A percentile compares a stretch with the other conserved stretches of the same genome.
Evolutionary conservation across 1,284 basidiomycete genomes (phyloP).

Genomic region (Apiotrichum sp.): DNA sequence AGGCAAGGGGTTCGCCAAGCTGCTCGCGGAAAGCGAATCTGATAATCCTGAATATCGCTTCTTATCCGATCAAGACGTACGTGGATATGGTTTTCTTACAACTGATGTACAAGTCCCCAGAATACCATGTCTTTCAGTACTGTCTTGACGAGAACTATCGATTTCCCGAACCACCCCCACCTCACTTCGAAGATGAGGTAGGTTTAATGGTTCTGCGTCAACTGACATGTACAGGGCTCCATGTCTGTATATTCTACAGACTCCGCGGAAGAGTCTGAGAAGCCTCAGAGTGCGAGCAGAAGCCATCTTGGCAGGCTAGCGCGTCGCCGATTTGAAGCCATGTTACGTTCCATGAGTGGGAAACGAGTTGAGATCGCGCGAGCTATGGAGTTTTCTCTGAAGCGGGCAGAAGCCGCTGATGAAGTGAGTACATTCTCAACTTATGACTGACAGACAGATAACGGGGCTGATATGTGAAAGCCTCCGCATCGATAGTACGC

Average conservation of each 20-base stretch:
- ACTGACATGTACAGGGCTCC: conserved; percentile 59
- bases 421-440: conserved; percentile 54
- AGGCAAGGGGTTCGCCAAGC: conserved; percentile 68
- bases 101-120: background rate
- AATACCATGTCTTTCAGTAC: conserved; percentile 69
- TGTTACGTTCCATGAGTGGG: conserved; percentile 79
- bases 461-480: conserved; percentile 79
- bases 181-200: conserved; percentile 81
- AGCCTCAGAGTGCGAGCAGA: conserved; percentile 61
- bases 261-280: conserved; percentile 86
- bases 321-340: conserved; percentile 73
- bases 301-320: conserved; percentile 69
- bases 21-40: conserved; percentile 66
- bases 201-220: conserved; percentile 20
- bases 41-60: conserved; percentile 78
- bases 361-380: conserved; percentile 84
- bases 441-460: conserved; percentile 52
- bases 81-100: conserved; percentile 24
- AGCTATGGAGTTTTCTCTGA: conserved; percentile 91
- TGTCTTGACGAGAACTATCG: conserved; percentile 61
- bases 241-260: conserved; percentile 90
- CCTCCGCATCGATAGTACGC: conserved; percentile 74
- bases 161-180: conserved; percentile 50
- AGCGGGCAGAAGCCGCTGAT: conserved; percentile 86
- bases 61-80: conserved; percentile 61